A percentile compares a stretch with the other conserved stretches of the same genome.
Evolutionary conservation across 495 filamentous ascomycete genomes (phyloP).

Genomic region (Penicillium bialowiezense): DNA sequence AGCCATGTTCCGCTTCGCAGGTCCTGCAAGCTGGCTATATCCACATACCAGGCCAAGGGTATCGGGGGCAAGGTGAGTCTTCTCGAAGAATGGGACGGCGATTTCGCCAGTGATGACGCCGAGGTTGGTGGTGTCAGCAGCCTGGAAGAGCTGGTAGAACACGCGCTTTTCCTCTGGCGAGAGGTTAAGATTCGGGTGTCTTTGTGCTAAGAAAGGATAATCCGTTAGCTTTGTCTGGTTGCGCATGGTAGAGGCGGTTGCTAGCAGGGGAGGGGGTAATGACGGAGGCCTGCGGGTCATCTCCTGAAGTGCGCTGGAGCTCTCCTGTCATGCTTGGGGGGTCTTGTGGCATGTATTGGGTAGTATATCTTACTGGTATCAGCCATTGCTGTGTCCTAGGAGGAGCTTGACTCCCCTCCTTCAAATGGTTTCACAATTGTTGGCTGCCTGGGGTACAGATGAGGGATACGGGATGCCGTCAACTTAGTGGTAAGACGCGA

Average conservation of each 20-base stretch:
- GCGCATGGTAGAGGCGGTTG: constrained; percentile 10
- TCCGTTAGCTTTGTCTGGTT: constrained; percentile 27
- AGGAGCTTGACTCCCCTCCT: constrained; percentile 36
- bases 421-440: constrained; percentile 19
- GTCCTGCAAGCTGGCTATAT: background rate
- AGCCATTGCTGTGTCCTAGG: constrained; percentile 37
- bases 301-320: constrained; percentile 29
- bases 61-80: constrained; percentile 79
- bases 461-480: constrained; percentile 18
- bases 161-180: constrained; percentile 88
- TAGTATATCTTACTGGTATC: constrained; percentile 31
- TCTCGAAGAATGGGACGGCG: constrained; percentile 97
- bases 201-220: constrained; percentile 24
- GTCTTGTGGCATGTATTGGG: background rate
- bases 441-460: constrained; percentile 17
- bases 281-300: constrained; percentile 20
- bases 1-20: constrained; percentile 2
- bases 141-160: constrained; percentile 85
- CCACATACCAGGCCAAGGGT: constrained; percentile 80
- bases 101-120: constrained; percentile 96
- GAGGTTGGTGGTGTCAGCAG: constrained; percentile 82
- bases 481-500: constrained; percentile 26
- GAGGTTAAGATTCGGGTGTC: constrained; percentile 74
- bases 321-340: constrained; percentile 1
- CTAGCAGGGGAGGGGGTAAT: constrained; percentile 15